These are phyloP conservation scores for Aspergillus aculeatus DNA, from an alignment of 2,329 filamentous ascomycete species.

Conservation along the genomic window DNA sequence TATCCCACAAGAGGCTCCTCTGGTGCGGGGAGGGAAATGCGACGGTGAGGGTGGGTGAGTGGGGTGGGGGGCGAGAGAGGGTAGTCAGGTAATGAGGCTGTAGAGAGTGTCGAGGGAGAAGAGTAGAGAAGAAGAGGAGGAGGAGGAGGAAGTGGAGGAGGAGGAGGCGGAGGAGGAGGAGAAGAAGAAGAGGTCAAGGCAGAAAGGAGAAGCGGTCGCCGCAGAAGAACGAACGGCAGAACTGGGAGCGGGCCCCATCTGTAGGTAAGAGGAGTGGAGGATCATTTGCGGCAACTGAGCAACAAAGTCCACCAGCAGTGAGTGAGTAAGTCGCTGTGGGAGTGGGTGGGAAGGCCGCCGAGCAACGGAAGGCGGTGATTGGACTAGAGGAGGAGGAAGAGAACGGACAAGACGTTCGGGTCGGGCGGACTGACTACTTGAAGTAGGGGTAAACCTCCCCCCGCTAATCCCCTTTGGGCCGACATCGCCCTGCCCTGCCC, in stretches of 20 bases:
- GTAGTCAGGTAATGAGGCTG: slow-evolving; percentile 7
- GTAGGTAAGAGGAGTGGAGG: slow-evolving; percentile 14
- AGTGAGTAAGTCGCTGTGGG: too few relatives aligned
- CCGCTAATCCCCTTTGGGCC: slow-evolving; percentile 33
- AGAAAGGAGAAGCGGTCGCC: slow-evolving; percentile 39
- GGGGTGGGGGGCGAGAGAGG: too few relatives aligned
- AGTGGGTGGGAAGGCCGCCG: slow-evolving; percentile 35
- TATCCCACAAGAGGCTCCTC: slow-evolving; percentile 13
- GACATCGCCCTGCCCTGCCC: background rate
- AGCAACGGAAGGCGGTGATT: slow-evolving; percentile 31
- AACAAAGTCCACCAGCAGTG: background rate
- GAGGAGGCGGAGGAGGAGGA: slow-evolving; percentile 13
- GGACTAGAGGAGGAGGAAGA: slow-evolving; percentile 38
- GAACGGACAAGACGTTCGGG: slow-evolving; percentile 20
- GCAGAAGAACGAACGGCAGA: slow-evolving; percentile 26
- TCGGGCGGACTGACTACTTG: slow-evolving; percentile 24
- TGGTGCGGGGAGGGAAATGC: slow-evolving; percentile 7
- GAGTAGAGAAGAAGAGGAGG: slow-evolving; percentile 19
- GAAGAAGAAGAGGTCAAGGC: slow-evolving; percentile 23
- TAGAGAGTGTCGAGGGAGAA: slow-evolving; percentile 11
- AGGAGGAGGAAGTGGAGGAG: slow-evolving; percentile 17
- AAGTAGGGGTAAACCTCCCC: slow-evolving; percentile 7
- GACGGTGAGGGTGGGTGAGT: slow-evolving; percentile 4
- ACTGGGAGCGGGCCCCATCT: slow-evolving; percentile 20
- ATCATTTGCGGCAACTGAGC: slow-evolving; percentile 25